These are phyloP conservation scores for Globisporangium nodosum DNA, from an alignment of 352 stramenopile species.

Conservation along the genomic window DNA sequence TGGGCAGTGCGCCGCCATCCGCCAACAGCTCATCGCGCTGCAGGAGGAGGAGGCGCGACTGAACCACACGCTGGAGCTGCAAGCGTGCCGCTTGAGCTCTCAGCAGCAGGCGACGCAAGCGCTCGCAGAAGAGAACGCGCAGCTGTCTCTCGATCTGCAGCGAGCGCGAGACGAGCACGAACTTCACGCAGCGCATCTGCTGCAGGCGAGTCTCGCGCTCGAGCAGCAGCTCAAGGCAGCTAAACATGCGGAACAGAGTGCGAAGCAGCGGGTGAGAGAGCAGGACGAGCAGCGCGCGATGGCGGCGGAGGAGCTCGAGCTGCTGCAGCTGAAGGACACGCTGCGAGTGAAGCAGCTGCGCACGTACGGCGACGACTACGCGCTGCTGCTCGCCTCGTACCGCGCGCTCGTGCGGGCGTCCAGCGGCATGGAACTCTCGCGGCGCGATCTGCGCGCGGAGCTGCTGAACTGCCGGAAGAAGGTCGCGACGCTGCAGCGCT, in stretches of 20 bases:
- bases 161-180: slow-evolving; percentile 18
- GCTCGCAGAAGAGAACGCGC: slow-evolving; percentile 11
- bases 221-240: slow-evolving; percentile 16
- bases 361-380: slow-evolving; percentile 22
- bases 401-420: slow-evolving; percentile 14
- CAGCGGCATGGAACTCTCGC: slow-evolving; percentile 24
- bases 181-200: slow-evolving; percentile 22
- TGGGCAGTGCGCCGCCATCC: neutral
- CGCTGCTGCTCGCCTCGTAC: slow-evolving; percentile 12
- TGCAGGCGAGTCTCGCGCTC: slow-evolving; percentile 24
- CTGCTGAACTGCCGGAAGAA: slow-evolving; percentile 28
- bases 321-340: slow-evolving; percentile 10
- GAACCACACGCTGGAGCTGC: slow-evolving; percentile 8
- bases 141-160: neutral
- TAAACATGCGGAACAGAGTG: neutral
- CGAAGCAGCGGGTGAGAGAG: slow-evolving; percentile 8
- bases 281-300: slow-evolving; percentile 10
- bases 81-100: slow-evolving; percentile 17
- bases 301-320: slow-evolving; percentile 7
- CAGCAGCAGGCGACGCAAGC: slow-evolving; percentile 25
- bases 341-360: slow-evolving; percentile 2
- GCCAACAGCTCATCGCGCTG: slow-evolving; percentile 13
- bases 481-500: slow-evolving; percentile 20
- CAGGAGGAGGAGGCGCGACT: slow-evolving; percentile 11
- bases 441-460: slow-evolving; percentile 23